These are phyloP conservation scores for Wickerhamiella shivajii DNA, from an alignment of 805 yeast genomes.

Conservation along the genomic window DNA sequence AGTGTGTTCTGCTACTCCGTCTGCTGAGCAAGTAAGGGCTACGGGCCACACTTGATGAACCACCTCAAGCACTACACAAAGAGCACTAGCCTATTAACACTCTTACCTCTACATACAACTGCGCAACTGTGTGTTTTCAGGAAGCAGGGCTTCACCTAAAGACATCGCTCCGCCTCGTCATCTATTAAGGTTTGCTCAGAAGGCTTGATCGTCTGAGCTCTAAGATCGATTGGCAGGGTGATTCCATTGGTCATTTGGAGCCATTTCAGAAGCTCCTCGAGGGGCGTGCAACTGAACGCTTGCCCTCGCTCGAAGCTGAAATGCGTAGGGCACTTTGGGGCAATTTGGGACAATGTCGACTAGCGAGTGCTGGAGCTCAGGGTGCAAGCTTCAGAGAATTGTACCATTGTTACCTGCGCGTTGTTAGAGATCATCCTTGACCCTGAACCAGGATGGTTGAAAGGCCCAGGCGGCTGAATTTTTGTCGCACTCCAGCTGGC, in stretches of 20 bases:
- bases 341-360: slow-evolving; percentile 81
- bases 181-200: too few species aligned
- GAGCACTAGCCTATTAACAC: slow-evolving; percentile 69
- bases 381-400: slow-evolving; percentile 26
- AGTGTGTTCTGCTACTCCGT: slow-evolving; percentile 93
- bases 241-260: slow-evolving; percentile 65
- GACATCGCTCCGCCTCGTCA: slow-evolving; percentile 75
- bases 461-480: slow-evolving; percentile 62
- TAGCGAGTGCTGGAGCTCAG: slow-evolving; percentile 65
- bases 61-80: slow-evolving; percentile 91
- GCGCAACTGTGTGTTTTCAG: slow-evolving; percentile 97
- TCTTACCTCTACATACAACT: slow-evolving; percentile 92
- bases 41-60: slow-evolving; percentile 98
- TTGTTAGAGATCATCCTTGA: slow-evolving; percentile 66
- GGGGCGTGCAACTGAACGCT: slow-evolving; percentile 51
- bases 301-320: slow-evolving; percentile 67
- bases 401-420: slow-evolving; percentile 66
- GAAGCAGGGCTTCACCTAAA: slow-evolving; percentile 94
- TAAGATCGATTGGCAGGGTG: slow-evolving; percentile 54
- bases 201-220: too few species aligned
- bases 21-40: slow-evolving; percentile 97
- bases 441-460: slow-evolving; percentile 53
- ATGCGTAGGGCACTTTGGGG: slow-evolving; percentile 33
- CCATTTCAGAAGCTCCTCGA: slow-evolving; percentile 67
- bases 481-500: slow-evolving; percentile 46